Conservation (phyloP, 495 filamentous ascomycete species). For the Penicillium silybi region DNA sequence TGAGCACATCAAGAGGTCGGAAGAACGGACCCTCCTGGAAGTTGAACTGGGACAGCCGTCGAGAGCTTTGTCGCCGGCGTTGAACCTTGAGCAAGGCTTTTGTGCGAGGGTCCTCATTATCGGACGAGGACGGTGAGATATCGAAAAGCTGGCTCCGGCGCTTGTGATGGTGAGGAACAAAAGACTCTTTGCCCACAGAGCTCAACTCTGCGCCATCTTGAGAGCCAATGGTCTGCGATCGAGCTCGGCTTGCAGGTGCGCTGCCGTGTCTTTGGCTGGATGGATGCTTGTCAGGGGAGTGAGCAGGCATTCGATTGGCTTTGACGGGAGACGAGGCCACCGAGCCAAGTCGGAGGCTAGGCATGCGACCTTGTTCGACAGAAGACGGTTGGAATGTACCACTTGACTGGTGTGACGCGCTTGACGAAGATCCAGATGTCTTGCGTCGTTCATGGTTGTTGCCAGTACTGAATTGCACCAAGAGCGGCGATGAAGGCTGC, state of each 20-base stretch:
- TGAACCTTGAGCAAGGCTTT: constrained; percentile 93
- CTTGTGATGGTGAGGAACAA: constrained; percentile 74
- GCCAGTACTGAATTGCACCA: constrained; percentile 91
- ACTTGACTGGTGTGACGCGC: constrained; percentile 72
- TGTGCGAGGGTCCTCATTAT: constrained; percentile 89
- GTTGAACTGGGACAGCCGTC: constrained; percentile 85
- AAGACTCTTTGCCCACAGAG: constrained; percentile 55
- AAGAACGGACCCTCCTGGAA: constrained; percentile 79
- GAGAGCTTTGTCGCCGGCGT: constrained; percentile 82
- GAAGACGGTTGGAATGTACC: constrained; percentile 68
- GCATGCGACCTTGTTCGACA: constrained; percentile 51
- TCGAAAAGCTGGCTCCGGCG: constrained; percentile 92
- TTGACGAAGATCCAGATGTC: constrained; percentile 84
- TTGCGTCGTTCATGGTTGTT: constrained; percentile 64
- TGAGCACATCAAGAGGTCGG: constrained; percentile 86
- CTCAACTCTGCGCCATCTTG: constrained; percentile 75
- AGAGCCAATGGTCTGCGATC: constrained; percentile 92
- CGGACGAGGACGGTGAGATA: constrained; percentile 94
- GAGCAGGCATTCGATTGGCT: constrained; percentile 52
- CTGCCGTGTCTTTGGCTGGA: constrained; percentile 43
- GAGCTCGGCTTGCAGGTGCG: constrained; percentile 56
- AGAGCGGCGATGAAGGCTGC: constrained; percentile 88
- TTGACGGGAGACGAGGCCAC: constrained; percentile 77
- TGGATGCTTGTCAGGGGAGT: constrained; percentile 50
- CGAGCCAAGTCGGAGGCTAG: constrained; percentile 56